These are phyloP conservation scores for Blumeriella jaapii DNA, from an alignment of 2,329 filamentous ascomycete genomes.

Conservation along the genomic window DNA sequence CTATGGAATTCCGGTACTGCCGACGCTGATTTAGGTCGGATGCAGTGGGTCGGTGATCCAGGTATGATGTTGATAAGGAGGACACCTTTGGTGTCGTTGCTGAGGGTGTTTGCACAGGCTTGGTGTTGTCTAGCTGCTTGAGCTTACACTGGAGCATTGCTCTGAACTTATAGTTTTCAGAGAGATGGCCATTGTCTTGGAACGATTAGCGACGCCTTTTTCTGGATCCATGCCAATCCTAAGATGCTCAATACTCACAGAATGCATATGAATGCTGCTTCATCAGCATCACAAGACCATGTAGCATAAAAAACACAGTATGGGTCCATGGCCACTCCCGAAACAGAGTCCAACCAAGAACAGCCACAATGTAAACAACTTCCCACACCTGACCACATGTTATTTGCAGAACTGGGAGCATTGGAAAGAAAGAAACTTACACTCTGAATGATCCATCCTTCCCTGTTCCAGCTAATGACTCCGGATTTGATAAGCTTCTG, in stretches of 20 bases:
- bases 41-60: constrained; percentile 32
- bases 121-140: constrained; percentile 43
- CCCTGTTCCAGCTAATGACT: constrained; percentile 54
- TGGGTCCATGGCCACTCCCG: constrained; percentile 77
- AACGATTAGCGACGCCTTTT: constrained; percentile 2
- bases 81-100: constrained; percentile 32
- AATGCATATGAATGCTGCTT: constrained; percentile 74
- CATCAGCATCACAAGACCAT: constrained; percentile 68
- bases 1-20: constrained; percentile 25
- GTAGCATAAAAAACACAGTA: constrained; percentile 65
- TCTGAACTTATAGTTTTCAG: constrained; percentile 43
- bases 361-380: constrained; percentile 45
- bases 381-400: constrained; percentile 68
- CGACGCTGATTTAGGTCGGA: constrained; percentile 32
- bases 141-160: constrained; percentile 36
- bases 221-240: not conserved
- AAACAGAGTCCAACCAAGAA: constrained; percentile 54
- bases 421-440: constrained; percentile 32
- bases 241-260: constrained; percentile 27
- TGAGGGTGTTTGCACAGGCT: constrained; percentile 35
- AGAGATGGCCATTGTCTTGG: constrained; percentile 57
- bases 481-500: constrained; percentile 48
- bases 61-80: constrained; percentile 35
- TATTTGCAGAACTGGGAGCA: too few species aligned
- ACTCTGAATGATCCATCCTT: constrained; percentile 65